Evolutionary conservation across 176 grass and related monocot genomes (phyloP).

Genomic region (Zoysia pacifica): DNA sequence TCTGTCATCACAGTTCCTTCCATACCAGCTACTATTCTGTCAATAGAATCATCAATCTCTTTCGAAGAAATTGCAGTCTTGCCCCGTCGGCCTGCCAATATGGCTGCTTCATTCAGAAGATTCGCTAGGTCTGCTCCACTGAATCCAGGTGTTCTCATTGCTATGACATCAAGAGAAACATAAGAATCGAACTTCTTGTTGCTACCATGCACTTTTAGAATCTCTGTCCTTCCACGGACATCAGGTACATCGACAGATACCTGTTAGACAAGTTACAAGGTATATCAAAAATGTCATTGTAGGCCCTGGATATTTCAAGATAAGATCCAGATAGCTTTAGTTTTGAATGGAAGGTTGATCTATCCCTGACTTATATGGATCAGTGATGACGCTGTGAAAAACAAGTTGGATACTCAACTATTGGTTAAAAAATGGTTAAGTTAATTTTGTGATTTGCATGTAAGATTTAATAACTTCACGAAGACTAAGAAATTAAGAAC

Average conservation of each 20-base stretch:
- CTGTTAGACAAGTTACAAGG: slow-evolving; percentile 44
- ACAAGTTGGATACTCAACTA: neutral
- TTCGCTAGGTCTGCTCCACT: slow-evolving; percentile 99
- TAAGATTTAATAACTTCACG: neutral
- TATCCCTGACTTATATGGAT: slow-evolving; percentile 11
- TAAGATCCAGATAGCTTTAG: slow-evolving; percentile 12
- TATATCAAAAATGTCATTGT: slow-evolving; percentile 14
- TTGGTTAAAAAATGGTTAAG: neutral
- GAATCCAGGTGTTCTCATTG: slow-evolving; percentile 98
- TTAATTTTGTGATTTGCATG: neutral
- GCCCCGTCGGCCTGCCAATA: slow-evolving; percentile 83
- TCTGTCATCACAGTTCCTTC: slow-evolving; percentile 99
- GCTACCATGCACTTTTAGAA: slow-evolving; percentile 88
- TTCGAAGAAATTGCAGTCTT: slow-evolving; percentile 85
- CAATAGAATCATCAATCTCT: slow-evolving; percentile 98
- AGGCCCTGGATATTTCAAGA: neutral
- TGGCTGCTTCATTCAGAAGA: slow-evolving; percentile 96
- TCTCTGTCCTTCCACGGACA: slow-evolving; percentile 93
- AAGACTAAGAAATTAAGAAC: neutral
- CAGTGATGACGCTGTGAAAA: neutral
- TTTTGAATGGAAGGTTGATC: neutral
- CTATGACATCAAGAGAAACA: slow-evolving; percentile 97
- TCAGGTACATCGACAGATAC: slow-evolving; percentile 96
- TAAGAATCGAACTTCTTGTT: slow-evolving; percentile 96
- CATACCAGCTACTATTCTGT: slow-evolving; percentile 99